A percentile compares a stretch with the other conserved stretches of the same genome.
Evolutionary conservation across 768 basidiomycete species (phyloP).

Genomic region (Tulasnella sp.): DNA sequence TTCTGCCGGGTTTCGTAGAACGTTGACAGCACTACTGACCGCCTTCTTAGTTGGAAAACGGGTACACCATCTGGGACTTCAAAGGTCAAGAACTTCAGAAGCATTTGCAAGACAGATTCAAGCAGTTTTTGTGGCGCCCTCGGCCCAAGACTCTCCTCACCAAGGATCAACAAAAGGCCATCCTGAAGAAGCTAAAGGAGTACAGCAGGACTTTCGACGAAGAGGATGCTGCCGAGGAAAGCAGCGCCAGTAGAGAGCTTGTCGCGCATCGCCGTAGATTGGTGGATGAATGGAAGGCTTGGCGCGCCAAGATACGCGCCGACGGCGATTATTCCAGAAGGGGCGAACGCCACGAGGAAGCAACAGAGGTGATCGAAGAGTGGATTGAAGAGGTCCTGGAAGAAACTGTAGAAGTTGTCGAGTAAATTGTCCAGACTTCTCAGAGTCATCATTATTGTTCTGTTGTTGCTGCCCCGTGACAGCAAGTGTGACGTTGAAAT

Average conservation of each 20-base stretch:
- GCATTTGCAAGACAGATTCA: conserved; percentile 88
- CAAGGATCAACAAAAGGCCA: conserved; percentile 80
- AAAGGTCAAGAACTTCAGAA: conserved; percentile 92
- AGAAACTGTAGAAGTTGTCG: conserved; percentile 73
- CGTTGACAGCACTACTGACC: conserved; percentile 15
- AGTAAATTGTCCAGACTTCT: neutral
- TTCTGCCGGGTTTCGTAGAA: conserved; percentile 11
- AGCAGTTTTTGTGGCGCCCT: conserved; percentile 98
- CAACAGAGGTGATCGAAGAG: conserved; percentile 87
- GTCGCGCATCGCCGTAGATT: conserved; percentile 84
- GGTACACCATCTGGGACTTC: conserved; percentile 97
- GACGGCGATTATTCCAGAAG: conserved; percentile 53
- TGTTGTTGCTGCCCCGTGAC: no score
- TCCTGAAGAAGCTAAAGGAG: conserved; percentile 86
- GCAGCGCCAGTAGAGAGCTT: conserved; percentile 89
- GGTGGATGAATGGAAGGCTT: conserved; percentile 99
- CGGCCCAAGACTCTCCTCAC: conserved; percentile 83
- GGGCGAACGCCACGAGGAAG: conserved; percentile 45
- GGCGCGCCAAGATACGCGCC: conserved; percentile 70
- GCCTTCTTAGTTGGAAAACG: conserved; percentile 77
- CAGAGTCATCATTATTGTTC: neutral
- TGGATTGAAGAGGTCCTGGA: conserved; percentile 93
- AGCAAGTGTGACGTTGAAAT: neutral
- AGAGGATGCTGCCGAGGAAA: conserved; percentile 93
- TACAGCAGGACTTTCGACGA: conserved; percentile 91